phyloP scores from a whole-genome alignment of 2,329 filamentous ascomycete genomes.

The Apiospora marii region DNA sequence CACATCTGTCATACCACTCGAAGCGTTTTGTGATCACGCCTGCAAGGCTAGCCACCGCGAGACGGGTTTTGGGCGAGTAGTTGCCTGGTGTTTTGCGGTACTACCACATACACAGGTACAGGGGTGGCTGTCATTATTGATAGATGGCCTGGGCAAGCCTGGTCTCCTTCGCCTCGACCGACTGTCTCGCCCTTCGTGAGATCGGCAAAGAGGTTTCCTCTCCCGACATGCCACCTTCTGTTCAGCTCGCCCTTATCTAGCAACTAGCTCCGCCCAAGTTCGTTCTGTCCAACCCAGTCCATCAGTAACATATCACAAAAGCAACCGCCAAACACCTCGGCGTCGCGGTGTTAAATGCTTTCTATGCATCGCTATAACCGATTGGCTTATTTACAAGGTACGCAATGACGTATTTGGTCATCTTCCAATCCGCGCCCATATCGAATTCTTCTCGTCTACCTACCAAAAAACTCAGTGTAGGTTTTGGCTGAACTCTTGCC shows the following conservation, averaged over 20 bases:
- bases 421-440: background rate
- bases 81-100: background rate
- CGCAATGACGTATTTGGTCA: conserved; percentile 6
- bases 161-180: background rate
- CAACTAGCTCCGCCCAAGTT: background rate
- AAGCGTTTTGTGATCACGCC: background rate
- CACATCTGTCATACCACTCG: conserved; percentile 13
- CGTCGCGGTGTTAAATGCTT: background rate
- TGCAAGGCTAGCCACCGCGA: background rate
- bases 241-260: background rate
- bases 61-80: background rate
- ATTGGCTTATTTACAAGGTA: conserved; percentile 10
- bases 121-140: conserved; percentile 8
- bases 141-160: background rate
- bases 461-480: background rate
- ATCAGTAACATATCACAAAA: conserved; percentile 12
- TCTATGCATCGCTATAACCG: background rate
- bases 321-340: background rate
- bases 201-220: background rate
- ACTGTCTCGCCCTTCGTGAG: background rate
- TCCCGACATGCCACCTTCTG: background rate
- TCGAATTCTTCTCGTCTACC: background rate
- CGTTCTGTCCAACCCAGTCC: background rate
- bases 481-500: background rate
- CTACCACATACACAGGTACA: background rate